phyloP scores from a whole-genome alignment of 805 yeast genomes.

The Brettanomyces sp. region DNA sequence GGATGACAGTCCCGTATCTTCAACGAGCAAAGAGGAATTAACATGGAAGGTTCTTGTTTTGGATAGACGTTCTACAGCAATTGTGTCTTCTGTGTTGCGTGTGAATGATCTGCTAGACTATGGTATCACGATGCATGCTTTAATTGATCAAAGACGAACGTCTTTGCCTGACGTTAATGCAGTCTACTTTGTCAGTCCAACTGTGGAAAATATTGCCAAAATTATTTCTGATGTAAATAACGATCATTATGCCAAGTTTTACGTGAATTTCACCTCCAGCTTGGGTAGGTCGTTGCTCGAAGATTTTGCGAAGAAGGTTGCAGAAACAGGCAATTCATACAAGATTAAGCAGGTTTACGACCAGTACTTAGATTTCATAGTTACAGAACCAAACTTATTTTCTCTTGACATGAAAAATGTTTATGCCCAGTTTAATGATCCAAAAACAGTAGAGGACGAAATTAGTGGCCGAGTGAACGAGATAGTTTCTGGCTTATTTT shows the following conservation, averaged over 20 bases:
- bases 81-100: conserved; percentile 83
- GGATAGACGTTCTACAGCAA: conserved; percentile 73
- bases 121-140: conserved; percentile 86
- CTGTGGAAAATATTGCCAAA: conserved; percentile 57
- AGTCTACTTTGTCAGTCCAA: conserved; percentile 85
- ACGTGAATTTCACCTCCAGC: conserved; percentile 79
- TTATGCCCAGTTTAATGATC: conserved; percentile 62
- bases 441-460: conserved; percentile 62
- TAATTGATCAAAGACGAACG: conserved; percentile 64
- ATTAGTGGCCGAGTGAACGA: conserved; percentile 60
- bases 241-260: conserved; percentile 71
- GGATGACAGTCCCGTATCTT: conserved; percentile 41
- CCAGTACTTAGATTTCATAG: conserved; percentile 86
- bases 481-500: conserved; percentile 74
- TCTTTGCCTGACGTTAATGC: conserved; percentile 92
- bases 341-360: conserved; percentile 85
- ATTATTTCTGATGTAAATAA: conserved; percentile 65
- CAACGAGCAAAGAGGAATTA: conserved; percentile 53
- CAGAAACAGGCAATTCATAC: conserved; percentile 58
- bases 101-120: conserved; percentile 84
- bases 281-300: conserved; percentile 74
- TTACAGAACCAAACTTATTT: conserved; percentile 87
- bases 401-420: conserved; percentile 61
- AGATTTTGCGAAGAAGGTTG: conserved; percentile 77
- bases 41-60: conserved; percentile 88